A percentile compares a stretch with the other conserved stretches of the same genome.
Conservation (phyloP, 352 stramenopile genomes). For the Phytophthora nicotianae region DNA sequence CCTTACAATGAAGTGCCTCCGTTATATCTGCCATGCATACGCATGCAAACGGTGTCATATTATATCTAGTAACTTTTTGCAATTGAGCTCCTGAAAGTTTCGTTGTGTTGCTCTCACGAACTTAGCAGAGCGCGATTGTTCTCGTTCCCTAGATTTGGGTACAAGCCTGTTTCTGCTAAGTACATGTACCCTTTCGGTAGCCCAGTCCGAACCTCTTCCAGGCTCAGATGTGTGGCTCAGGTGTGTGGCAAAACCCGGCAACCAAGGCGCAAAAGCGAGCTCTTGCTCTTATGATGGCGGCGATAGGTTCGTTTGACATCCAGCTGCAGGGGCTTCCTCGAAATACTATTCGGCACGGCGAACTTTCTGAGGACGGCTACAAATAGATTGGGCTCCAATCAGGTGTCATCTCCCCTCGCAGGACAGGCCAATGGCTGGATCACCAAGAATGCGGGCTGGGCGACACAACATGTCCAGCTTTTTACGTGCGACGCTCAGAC, state of each 20-base stretch:
- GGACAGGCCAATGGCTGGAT: neutral
- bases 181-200: constrained; percentile 1
- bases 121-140: neutral
- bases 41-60: too few relatives aligned
- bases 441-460: constrained; percentile 17
- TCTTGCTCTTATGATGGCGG: constrained; percentile 19
- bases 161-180: constrained; percentile 3
- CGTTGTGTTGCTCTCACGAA: neutral
- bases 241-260: neutral
- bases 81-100: neutral
- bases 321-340: neutral
- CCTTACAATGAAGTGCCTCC: too few relatives aligned
- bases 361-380: constrained; percentile 4
- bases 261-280: constrained; percentile 3
- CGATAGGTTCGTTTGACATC: constrained; percentile 1
- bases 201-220: constrained; percentile 20
- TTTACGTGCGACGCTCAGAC: constrained; percentile 7
- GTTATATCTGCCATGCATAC: too few relatives aligned
- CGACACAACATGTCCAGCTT: neutral
- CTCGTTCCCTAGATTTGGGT: neutral
- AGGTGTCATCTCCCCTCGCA: constrained; percentile 7
- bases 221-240: constrained; percentile 1
- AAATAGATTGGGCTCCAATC: constrained; percentile 4
- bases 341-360: neutral
- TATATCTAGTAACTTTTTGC: too few relatives aligned